Evolutionary conservation across 129 eudicot genomes (phyloP).

Genomic region (Arctium minus): DNA sequence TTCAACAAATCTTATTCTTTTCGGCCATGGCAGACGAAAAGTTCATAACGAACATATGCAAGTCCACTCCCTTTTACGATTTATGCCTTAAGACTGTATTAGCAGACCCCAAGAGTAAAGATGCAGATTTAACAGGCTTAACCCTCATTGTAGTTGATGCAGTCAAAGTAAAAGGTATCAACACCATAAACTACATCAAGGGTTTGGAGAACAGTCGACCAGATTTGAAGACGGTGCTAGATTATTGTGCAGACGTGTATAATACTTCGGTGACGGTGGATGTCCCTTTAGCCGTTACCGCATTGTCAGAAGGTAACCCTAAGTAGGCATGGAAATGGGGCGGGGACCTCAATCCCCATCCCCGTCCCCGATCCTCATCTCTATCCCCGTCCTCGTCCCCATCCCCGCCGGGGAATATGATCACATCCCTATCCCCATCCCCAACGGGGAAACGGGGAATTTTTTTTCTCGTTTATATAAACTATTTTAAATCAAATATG

Average conservation of each 20-base stretch:
- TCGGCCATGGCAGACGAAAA: constrained; percentile 17
- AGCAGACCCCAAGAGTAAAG: constrained; percentile 33
- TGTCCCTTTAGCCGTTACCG: constrained; percentile 29
- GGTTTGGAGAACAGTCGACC: not conserved
- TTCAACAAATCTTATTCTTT: constrained; percentile 14
- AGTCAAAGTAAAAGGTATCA: constrained; percentile 23
- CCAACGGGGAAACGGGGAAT: too few species aligned
- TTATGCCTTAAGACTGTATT: constrained; percentile 37
- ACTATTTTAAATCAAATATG: too few species aligned
- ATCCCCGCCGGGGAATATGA: too few species aligned
- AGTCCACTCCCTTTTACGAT: constrained; percentile 25
- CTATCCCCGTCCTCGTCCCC: too few species aligned
- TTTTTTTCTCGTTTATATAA: too few species aligned
- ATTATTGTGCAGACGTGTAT: constrained; percentile 26
- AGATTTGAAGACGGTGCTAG: constrained; percentile 6
- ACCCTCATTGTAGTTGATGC: constrained; percentile 36
- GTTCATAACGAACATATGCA: constrained; percentile 41
- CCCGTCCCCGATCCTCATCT: too few species aligned
- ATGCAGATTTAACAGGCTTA: constrained; percentile 36
- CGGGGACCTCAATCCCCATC: too few species aligned
- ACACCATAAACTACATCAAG: not conserved
- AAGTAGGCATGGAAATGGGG: too few species aligned
- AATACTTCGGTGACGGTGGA: constrained; percentile 19
- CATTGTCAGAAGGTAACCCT: constrained; percentile 21
- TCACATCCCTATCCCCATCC: too few species aligned